These are phyloP conservation scores for Umbelopsis vinacea DNA, from an alignment of 192 early-diverging fungal species.

Conservation along the genomic window DNA sequence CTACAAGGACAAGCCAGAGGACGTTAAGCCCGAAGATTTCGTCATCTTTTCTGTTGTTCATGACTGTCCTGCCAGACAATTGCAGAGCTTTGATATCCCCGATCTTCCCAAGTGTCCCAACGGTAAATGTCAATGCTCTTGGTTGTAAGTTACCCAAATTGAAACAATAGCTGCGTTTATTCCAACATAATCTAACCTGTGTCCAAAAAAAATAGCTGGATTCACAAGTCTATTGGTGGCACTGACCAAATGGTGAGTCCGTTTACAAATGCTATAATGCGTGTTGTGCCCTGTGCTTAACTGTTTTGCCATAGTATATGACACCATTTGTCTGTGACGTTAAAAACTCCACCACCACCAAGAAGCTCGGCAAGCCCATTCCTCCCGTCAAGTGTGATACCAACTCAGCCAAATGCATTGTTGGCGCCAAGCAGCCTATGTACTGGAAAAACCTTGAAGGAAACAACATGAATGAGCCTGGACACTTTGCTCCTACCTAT, in stretches of 20 bases:
- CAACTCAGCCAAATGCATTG: not conserved
- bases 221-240: conserved; percentile 12
- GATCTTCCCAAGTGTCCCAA: conserved; percentile 11
- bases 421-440: conserved; percentile 17
- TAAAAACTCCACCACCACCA: not conserved
- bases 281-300: not conserved
- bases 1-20: conserved; percentile 14
- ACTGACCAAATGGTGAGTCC: conserved; percentile 17
- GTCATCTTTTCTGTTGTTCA: conserved; percentile 8
- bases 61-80: conserved; percentile 16
- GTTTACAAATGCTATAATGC: too few relatives aligned
- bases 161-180: not conserved
- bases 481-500: conserved; percentile 9
- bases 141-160: conserved; percentile 3
- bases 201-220: not conserved
- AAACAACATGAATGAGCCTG: not conserved
- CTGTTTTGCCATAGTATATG: not conserved
- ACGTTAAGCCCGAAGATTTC: conserved; percentile 13
- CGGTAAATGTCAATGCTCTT: conserved; percentile 3
- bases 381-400: conserved; percentile 14
- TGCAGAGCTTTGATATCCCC: conserved; percentile 10
- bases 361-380: conserved; percentile 5
- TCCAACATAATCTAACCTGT: not conserved
- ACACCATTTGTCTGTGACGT: conserved; percentile 17
- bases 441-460: conserved; percentile 11